Conservation (phyloP, 75 land plant species). For the Picea glauca region DNA sequence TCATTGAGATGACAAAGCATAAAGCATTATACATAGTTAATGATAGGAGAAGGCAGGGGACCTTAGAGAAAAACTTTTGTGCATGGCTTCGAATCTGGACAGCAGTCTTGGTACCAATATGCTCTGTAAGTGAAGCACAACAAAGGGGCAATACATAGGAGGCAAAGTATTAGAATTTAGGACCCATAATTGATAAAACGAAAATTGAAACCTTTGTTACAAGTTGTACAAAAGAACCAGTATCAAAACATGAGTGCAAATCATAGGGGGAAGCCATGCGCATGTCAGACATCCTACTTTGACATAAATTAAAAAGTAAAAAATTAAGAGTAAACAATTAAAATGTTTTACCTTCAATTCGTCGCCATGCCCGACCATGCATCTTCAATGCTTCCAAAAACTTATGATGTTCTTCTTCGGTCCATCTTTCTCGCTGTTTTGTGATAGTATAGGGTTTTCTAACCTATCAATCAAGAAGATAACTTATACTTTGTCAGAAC, state of each 20-base stretch:
- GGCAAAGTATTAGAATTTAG: not conserved
- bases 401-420: slow-evolving; percentile 73
- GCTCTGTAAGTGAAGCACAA: slow-evolving; percentile 47
- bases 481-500: too few species aligned
- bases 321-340: not conserved
- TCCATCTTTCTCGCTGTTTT: slow-evolving; percentile 79
- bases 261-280: too few species aligned
- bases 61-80: slow-evolving; percentile 95
- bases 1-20: not conserved
- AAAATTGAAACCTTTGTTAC: not conserved
- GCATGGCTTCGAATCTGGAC: slow-evolving; percentile 98
- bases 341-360: slow-evolving; percentile 37
- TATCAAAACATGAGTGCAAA: not conserved
- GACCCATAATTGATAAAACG: not conserved
- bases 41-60: slow-evolving; percentile 24
- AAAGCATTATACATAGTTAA: not conserved
- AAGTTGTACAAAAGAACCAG: not conserved
- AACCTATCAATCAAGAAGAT: slow-evolving; percentile 20
- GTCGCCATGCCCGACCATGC: slow-evolving; percentile 55
- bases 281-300: not conserved
- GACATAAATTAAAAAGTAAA: not conserved
- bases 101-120: slow-evolving; percentile 95
- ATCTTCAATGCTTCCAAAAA: slow-evolving; percentile 74
- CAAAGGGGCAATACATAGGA: not conserved
- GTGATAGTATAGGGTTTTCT: slow-evolving; percentile 83